Conservation (phyloP, 1,284 basidiomycete genomes). For the Ceratobasidium sp. region DNA sequence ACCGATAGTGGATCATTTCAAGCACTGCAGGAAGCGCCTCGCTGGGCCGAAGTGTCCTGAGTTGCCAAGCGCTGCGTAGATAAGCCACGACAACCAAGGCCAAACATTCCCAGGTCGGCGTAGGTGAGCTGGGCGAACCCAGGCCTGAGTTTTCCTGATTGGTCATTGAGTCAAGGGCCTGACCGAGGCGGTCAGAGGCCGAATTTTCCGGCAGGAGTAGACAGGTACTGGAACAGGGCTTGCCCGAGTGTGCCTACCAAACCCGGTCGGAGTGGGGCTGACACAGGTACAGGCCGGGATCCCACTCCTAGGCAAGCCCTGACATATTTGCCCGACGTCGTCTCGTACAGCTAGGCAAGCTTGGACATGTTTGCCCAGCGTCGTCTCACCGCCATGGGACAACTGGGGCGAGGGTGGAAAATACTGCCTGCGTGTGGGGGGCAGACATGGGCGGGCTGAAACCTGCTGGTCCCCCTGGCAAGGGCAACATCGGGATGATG, state of each 20-base stretch:
- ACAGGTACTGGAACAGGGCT: too few species aligned
- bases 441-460: too few species aligned
- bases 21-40: conserved; percentile 10
- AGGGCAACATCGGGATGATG: too few species aligned
- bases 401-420: too few species aligned
- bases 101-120: conserved; percentile 10
- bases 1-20: conserved; percentile 6
- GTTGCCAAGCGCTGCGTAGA: conserved; percentile 2
- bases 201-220: not conserved
- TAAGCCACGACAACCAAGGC: conserved; percentile 25
- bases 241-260: not conserved
- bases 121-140: conserved; percentile 4
- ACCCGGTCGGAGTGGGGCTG: not conserved
- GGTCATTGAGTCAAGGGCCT: not conserved
- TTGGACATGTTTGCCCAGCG: too few species aligned
- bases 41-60: not conserved
- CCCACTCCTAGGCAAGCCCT: not conserved
- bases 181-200: not conserved
- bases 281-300: conserved; percentile 9
- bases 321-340: not conserved
- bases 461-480: too few species aligned
- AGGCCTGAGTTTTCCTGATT: not conserved
- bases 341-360: too few species aligned
- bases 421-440: too few species aligned
- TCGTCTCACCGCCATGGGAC: too few species aligned